A percentile compares a stretch with the other conserved stretches of the same genome.
These are phyloP conservation scores for Gossypium sturtianum DNA, from an alignment of 345 rosid genomes.

Conservation along the genomic window DNA sequence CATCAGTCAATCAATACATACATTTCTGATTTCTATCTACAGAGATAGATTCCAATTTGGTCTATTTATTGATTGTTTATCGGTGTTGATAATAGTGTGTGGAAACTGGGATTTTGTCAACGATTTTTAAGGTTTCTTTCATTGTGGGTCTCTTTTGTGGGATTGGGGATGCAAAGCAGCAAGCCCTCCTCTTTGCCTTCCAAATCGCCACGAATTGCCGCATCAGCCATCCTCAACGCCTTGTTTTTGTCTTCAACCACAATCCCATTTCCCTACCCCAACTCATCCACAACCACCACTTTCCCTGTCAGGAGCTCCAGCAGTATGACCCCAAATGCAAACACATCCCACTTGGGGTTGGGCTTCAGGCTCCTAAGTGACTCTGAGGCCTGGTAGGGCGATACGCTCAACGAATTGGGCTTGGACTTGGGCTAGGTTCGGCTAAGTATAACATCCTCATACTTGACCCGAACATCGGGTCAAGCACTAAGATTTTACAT, in stretches of 20 bases:
- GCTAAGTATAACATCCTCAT: slow-evolving; percentile 1
- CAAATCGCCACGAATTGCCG: slow-evolving; percentile 60
- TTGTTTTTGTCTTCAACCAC: slow-evolving; percentile 44
- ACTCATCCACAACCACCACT: slow-evolving; percentile 55
- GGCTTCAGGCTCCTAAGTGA: slow-evolving; percentile 80
- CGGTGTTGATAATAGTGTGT: slow-evolving; percentile 32
- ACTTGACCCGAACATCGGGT: too few species aligned
- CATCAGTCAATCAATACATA: slow-evolving; percentile 25
- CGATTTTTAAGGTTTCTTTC: slow-evolving; percentile 70
- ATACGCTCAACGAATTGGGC: slow-evolving; percentile 43
- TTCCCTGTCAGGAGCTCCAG: slow-evolving; percentile 83
- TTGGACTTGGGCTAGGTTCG: slow-evolving; percentile 67
- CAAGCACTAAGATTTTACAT: too few species aligned
- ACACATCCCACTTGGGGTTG: slow-evolving; percentile 86
- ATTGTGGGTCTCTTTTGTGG: slow-evolving; percentile 84
- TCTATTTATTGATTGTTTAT: slow-evolving; percentile 2
- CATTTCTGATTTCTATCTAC: slow-evolving; percentile 18
- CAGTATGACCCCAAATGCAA: slow-evolving; percentile 68
- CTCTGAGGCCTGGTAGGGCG: slow-evolving; percentile 78
- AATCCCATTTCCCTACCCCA: slow-evolving; percentile 83
- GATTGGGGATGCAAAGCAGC: slow-evolving; percentile 68
- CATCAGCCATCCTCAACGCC: slow-evolving; percentile 66
- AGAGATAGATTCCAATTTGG: background rate
- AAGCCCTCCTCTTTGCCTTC: slow-evolving; percentile 86
- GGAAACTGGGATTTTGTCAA: slow-evolving; percentile 56